A percentile compares a stretch with the other conserved stretches of the same genome.
Evolutionary conservation across 2,329 filamentous ascomycete species (phyloP).

Genomic region (Eutypa lata): DNA sequence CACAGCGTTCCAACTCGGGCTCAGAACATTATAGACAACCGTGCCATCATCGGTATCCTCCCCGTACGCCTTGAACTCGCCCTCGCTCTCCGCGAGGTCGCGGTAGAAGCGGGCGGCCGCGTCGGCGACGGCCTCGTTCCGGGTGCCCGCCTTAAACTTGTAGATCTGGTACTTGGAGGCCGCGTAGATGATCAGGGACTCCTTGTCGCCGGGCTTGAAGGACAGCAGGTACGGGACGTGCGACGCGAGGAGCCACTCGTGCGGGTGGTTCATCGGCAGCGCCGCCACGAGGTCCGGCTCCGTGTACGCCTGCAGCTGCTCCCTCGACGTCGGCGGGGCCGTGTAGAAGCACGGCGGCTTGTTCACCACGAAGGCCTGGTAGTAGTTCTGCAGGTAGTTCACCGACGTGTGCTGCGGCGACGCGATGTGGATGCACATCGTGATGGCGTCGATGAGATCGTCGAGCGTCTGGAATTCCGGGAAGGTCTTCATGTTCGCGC

Average conservation of each 20-base stretch:
- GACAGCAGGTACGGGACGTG: conserved; percentile 45
- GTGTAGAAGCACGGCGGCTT: conserved; percentile 39
- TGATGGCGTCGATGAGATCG: conserved; percentile 41
- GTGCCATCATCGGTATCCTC: too few species aligned
- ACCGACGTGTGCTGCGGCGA: conserved; percentile 47
- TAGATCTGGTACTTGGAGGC: too few species aligned
- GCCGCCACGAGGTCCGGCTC: conserved; percentile 33
- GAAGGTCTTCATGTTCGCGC: conserved; percentile 39
- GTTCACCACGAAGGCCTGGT: conserved; percentile 44
- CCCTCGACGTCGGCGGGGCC: conserved; percentile 28
- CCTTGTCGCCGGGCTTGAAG: conserved; percentile 18
- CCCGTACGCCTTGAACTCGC: too few species aligned
- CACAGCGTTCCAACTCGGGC: too few species aligned
- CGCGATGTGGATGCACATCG: conserved; percentile 52
- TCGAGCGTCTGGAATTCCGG: conserved; percentile 39
- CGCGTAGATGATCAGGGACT: background rate
- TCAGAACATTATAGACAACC: too few species aligned
- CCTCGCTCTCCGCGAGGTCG: too few species aligned
- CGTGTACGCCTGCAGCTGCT: conserved; percentile 26
- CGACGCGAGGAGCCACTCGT: conserved; percentile 42
- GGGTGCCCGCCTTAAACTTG: background rate
- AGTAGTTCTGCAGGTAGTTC: conserved; percentile 51
- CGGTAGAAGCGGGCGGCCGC: too few species aligned
- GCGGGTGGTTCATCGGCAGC: conserved; percentile 38
- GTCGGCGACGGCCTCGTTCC: too few species aligned